These are phyloP conservation scores for Calonectria fujianensis DNA, from an alignment of 2,329 filamentous ascomycete species.

Conservation along the genomic window DNA sequence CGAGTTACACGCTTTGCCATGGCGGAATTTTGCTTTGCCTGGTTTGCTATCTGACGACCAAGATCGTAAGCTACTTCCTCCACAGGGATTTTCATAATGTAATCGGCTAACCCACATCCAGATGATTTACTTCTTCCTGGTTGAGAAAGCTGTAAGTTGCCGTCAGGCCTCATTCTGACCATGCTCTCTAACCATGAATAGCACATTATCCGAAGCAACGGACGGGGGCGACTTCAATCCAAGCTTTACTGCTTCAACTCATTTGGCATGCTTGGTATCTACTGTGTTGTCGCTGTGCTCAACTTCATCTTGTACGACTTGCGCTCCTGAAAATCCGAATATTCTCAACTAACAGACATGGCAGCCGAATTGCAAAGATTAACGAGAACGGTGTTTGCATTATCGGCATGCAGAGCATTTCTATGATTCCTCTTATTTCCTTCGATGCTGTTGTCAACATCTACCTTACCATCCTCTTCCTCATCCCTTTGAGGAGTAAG, in stretches of 20 bases:
- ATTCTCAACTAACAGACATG: constrained; percentile 21
- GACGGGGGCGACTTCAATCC: constrained; percentile 72
- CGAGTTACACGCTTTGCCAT: constrained; percentile 70
- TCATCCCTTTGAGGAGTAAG: constrained; percentile 75
- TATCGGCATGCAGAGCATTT: constrained; percentile 76
- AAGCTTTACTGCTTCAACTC: constrained; percentile 78
- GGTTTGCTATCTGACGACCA: constrained; percentile 77
- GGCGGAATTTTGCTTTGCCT: constrained; percentile 77
- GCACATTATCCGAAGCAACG: constrained; percentile 74
- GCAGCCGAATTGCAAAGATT: constrained; percentile 74
- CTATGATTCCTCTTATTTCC: constrained; percentile 76
- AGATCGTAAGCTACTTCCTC: constrained; percentile 55
- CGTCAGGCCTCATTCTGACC: too few species aligned
- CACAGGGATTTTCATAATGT: background rate
- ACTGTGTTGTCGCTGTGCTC: constrained; percentile 69
- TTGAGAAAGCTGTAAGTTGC: constrained; percentile 75
- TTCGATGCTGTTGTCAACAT: constrained; percentile 78
- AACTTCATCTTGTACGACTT: constrained; percentile 76
- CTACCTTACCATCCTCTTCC: constrained; percentile 78
- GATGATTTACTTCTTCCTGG: constrained; percentile 79
- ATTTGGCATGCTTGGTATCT: constrained; percentile 71
- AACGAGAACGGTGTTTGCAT: constrained; percentile 73
- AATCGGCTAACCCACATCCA: constrained; percentile 47
- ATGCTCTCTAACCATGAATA: constrained; percentile 50
- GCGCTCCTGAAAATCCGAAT: background rate